A percentile compares a stretch with the other conserved stretches of the same genome.
phyloP scores from a whole-genome alignment of 352 stramenopile species.

The Pythium rhizo-oryzae region DNA sequence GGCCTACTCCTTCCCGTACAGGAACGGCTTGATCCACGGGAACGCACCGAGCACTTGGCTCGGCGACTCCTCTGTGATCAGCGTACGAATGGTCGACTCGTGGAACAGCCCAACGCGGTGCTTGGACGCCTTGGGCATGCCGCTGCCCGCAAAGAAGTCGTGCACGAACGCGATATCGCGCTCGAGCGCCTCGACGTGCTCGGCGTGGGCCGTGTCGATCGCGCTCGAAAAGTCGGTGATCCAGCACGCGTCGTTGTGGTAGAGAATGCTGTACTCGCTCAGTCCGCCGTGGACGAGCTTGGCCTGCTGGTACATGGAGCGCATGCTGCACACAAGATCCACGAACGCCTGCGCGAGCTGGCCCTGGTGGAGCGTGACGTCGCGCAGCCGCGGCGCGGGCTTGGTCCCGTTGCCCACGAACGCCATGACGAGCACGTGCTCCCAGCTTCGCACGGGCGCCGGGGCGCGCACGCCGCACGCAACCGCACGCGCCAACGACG shows the following conservation, averaged over 20 bases:
- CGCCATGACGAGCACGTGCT: conserved; percentile 57
- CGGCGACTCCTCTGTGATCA: conserved; percentile 26
- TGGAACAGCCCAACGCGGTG: conserved; percentile 30
- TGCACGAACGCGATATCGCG: conserved; percentile 69
- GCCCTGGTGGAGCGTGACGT: conserved; percentile 45
- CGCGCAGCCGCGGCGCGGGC: conserved; percentile 42
- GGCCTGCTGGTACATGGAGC: conserved; percentile 51
- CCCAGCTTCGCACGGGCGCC: conserved; percentile 41
- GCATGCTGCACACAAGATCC: conserved; percentile 43
- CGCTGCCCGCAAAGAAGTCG: conserved; percentile 64
- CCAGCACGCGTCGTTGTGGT: conserved; percentile 58
- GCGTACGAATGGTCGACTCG: conserved; percentile 29
- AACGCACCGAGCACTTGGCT: conserved; percentile 22
- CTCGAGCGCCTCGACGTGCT: conserved; percentile 54
- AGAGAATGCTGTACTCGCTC: conserved; percentile 75
- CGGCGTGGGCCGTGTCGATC: conserved; percentile 61
- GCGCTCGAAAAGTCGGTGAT: conserved; percentile 89
- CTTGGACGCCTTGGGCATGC: conserved; percentile 41
- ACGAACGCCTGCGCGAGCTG: conserved; percentile 49
- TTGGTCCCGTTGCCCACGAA: conserved; percentile 51
- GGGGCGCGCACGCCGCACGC: conserved; percentile 38
- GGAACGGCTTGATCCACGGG: conserved; percentile 34
- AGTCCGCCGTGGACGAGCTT: conserved; percentile 59
- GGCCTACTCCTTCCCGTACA: conserved; percentile 31
- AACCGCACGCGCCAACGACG: conserved; percentile 39